Evolutionary conservation across 164 flowering plant genomes (phyloP).

Genomic region (Vitis vinifera): DNA sequence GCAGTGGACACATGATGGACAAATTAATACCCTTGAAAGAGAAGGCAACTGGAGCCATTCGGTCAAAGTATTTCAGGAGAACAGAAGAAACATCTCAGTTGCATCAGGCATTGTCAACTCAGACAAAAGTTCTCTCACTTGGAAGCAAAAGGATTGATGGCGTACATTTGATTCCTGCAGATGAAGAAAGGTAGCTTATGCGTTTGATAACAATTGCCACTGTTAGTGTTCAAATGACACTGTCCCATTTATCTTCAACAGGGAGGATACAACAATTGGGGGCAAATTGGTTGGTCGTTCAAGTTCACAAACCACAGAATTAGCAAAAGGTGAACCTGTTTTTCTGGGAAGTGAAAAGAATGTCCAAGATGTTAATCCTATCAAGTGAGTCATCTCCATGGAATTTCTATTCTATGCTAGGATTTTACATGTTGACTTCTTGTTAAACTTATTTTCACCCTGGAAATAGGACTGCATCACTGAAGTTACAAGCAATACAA

Average conservation of each 20-base stretch:
- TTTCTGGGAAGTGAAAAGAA: constrained; percentile 18
- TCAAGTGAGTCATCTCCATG: constrained; percentile 14
- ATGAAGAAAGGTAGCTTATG: constrained; percentile 29
- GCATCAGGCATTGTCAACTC: constrained; percentile 12
- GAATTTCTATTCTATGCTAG: not conserved
- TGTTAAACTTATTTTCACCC: not conserved
- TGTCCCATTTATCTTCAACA: constrained; percentile 15
- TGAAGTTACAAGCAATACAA: not conserved
- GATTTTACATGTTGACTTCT: not conserved
- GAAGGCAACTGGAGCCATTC: constrained; percentile 14
- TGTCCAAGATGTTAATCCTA: constrained; percentile 4
- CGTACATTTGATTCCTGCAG: constrained; percentile 12
- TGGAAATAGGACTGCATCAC: not conserved
- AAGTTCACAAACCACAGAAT: constrained; percentile 16
- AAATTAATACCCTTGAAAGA: constrained; percentile 20
- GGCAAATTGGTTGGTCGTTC: constrained; percentile 19
- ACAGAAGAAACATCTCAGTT: constrained; percentile 22
- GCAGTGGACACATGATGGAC: constrained; percentile 29
- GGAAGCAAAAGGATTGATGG: constrained; percentile 15
- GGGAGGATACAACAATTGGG: constrained; percentile 29
- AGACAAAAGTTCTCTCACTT: constrained; percentile 9
- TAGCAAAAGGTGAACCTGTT: constrained; percentile 17
- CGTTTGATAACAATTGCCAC: constrained; percentile 3
- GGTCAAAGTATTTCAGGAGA: constrained; percentile 23
- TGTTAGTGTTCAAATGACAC: constrained; percentile 2